These are phyloP conservation scores for Debaryomyces sp. DNA, from an alignment of 1,139 yeast species.

Conservation along the genomic window DNA sequence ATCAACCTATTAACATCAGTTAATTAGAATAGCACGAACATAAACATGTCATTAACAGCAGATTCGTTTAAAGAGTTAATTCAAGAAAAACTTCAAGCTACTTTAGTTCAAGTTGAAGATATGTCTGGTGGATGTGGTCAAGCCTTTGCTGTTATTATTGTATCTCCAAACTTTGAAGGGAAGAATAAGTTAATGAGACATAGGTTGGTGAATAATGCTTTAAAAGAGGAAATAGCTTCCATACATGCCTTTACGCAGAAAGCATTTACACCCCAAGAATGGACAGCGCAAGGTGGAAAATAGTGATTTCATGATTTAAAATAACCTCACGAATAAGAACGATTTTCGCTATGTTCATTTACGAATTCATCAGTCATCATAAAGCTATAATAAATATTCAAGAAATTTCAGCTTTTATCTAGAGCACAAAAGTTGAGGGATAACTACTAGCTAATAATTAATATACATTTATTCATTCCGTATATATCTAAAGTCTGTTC, in stretches of 20 bases:
- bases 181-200: conserved; percentile 87
- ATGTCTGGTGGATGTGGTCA: conserved; percentile 89
- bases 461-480: conserved; percentile 6
- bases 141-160: conserved; percentile 85
- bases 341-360: neutral
- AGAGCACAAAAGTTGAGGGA: neutral
- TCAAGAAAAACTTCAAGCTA: conserved; percentile 52
- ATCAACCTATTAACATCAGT: neutral
- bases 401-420: neutral
- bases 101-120: conserved; percentile 64
- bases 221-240: conserved; percentile 78
- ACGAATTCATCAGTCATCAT: neutral
- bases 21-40: neutral
- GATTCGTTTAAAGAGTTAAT: conserved; percentile 51
- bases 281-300: conserved; percentile 52
- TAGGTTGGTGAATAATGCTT: conserved; percentile 75
- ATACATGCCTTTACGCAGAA: conserved; percentile 97
- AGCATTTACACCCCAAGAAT: conserved; percentile 73
- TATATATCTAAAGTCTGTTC: conserved; percentile 15
- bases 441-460: neutral
- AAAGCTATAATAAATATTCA: neutral
- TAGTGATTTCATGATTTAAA: neutral
- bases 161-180: conserved; percentile 68
- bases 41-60: conserved; percentile 43
- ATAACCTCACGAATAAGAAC: neutral